Conservation (phyloP, 345 rosid genomes). For the Camelina sativa region DNA sequence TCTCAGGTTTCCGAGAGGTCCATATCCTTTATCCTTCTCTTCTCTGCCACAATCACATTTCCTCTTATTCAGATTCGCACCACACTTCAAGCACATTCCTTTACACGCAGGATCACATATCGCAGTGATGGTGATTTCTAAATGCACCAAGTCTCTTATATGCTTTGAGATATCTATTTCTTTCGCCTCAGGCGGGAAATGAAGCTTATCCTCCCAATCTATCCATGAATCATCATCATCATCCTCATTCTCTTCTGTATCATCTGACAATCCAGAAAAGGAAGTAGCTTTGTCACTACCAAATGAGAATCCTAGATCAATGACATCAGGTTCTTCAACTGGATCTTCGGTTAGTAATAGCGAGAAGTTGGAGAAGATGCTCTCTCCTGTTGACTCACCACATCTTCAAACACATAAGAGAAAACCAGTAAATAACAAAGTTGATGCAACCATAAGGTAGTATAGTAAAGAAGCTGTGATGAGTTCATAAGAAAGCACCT, state of each 20-base stretch:
- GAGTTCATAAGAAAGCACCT: slow-evolving; percentile 54
- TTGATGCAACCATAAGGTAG: slow-evolving; percentile 3
- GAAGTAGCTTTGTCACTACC: slow-evolving; percentile 47
- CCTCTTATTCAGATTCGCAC: slow-evolving; percentile 68
- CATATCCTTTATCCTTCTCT: slow-evolving; percentile 52
- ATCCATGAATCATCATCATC: slow-evolving; percentile 52
- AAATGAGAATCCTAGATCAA: slow-evolving; percentile 57
- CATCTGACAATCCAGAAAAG: slow-evolving; percentile 26
- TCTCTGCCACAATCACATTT: slow-evolving; percentile 63
- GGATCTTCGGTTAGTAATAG: slow-evolving; percentile 70
- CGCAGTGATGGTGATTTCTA: slow-evolving; percentile 70
- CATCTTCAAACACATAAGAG: slow-evolving; percentile 58
- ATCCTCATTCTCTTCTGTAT: slow-evolving; percentile 50
- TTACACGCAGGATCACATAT: slow-evolving; percentile 75
- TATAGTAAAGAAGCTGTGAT: slow-evolving; percentile 1
- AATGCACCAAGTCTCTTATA: slow-evolving; percentile 78
- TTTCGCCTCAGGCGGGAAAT: slow-evolving; percentile 68
- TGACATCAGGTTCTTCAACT: slow-evolving; percentile 69
- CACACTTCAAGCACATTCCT: slow-evolving; percentile 82
- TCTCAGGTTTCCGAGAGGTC: slow-evolving; percentile 73
- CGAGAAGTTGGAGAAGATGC: slow-evolving; percentile 78
- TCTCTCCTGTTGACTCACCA: slow-evolving; percentile 69
- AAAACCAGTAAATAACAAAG: neutral
- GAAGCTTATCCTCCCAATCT: slow-evolving; percentile 80
- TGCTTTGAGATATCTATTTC: slow-evolving; percentile 87